A percentile compares a stretch with the other conserved stretches of the same genome.
phyloP scores from a whole-genome alignment of 2,329 filamentous ascomycete genomes.

The Alternaria gansuensis region DNA sequence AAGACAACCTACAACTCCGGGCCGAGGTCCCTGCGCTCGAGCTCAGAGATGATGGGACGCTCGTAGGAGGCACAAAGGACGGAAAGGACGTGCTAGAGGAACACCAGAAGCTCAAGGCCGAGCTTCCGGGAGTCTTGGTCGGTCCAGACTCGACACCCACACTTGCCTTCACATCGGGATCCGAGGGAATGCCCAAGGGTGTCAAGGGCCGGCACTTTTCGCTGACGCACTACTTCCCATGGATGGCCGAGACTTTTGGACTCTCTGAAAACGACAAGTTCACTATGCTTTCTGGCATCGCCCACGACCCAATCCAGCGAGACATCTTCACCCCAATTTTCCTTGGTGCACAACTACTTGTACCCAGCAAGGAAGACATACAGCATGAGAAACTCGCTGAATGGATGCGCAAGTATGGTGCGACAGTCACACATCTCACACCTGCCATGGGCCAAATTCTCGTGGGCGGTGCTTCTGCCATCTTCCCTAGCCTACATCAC shows the following conservation, averaged over 20 bases:
- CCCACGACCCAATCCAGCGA: constrained; percentile 70
- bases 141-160: constrained; percentile 87
- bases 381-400: constrained; percentile 84
- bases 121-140: constrained; percentile 75
- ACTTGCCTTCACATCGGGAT: constrained; percentile 69
- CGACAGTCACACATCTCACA: constrained; percentile 87
- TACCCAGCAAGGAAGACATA: constrained; percentile 84
- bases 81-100: constrained; percentile 73
- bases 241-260: constrained; percentile 88
- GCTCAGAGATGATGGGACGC: constrained; percentile 73
- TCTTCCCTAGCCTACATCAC: constrained; percentile 78
- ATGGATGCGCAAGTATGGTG: constrained; percentile 80
- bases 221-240: constrained; percentile 85
- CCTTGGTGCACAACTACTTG: constrained; percentile 79
- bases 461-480: constrained; percentile 79
- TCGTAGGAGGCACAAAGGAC: constrained; percentile 73
- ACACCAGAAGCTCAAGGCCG: constrained; percentile 61
- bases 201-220: constrained; percentile 88
- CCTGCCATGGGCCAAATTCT: constrained; percentile 97
- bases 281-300: constrained; percentile 85
- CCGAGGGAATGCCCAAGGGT: constrained; percentile 83
- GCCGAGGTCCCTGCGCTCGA: constrained; percentile 77
- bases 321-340: constrained; percentile 93
- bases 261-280: constrained; percentile 77
- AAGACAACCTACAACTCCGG: constrained; percentile 75